phyloP scores from a whole-genome alignment of 345 rosid genomes.

The Rhizophora mangle region DNA sequence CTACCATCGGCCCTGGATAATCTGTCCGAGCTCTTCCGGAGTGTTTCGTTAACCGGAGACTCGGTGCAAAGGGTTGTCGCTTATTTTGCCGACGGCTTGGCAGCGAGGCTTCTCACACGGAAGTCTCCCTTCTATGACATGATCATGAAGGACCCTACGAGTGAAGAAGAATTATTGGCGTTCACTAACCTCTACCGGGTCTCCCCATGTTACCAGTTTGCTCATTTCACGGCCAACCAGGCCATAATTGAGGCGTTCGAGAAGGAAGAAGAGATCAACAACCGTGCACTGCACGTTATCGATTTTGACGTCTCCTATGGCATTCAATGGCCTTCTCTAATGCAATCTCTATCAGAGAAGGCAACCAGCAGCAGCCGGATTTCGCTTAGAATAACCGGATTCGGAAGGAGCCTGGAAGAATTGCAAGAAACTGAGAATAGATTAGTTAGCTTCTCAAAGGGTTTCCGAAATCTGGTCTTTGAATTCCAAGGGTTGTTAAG shows the following conservation, averaged over 20 bases:
- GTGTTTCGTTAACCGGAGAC: slow-evolving; percentile 47
- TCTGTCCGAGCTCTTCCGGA: slow-evolving; percentile 42
- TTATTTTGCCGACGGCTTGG: slow-evolving; percentile 51
- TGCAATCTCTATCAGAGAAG: slow-evolving; percentile 64
- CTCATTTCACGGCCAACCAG: slow-evolving; percentile 73
- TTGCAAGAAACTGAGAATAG: slow-evolving; percentile 57
- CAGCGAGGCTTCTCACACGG: slow-evolving; percentile 45
- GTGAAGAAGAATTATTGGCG: slow-evolving; percentile 46
- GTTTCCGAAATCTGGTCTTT: slow-evolving; percentile 46
- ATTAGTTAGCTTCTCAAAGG: slow-evolving; percentile 48
- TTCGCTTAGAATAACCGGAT: slow-evolving; percentile 48
- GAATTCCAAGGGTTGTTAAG: slow-evolving; percentile 55
- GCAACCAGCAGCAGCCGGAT: slow-evolving; percentile 32
- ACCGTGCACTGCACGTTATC: slow-evolving; percentile 47
- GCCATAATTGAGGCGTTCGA: slow-evolving; percentile 57
- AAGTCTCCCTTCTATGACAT: slow-evolving; percentile 54
- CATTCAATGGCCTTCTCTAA: slow-evolving; percentile 70
- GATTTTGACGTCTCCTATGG: slow-evolving; percentile 63
- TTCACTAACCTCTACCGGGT: slow-evolving; percentile 53
- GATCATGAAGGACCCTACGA: slow-evolving; percentile 52
- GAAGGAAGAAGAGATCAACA: slow-evolving; percentile 36
- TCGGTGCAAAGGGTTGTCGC: slow-evolving; percentile 65
- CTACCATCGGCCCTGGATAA: slow-evolving; percentile 31
- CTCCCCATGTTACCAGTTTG: slow-evolving; percentile 64
- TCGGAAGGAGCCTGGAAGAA: slow-evolving; percentile 44